A percentile compares a stretch with the other conserved stretches of the same genome.
Conservation (phyloP, 202 grass and related monocot species). For the Carex sylvatica region DNA sequence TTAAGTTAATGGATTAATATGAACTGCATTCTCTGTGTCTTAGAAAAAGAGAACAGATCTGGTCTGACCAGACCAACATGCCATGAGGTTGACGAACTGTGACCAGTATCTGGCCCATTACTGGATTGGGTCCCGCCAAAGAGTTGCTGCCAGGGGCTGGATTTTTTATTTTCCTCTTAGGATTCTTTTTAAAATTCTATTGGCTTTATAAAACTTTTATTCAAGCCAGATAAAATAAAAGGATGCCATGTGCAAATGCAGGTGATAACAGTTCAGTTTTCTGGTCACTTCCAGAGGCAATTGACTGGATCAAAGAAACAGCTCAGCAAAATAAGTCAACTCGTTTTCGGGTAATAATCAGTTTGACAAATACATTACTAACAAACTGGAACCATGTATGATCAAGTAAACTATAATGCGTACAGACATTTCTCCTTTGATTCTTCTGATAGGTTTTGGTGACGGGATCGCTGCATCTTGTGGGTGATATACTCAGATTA, state of each 20-base stretch:
- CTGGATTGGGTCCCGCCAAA: background rate
- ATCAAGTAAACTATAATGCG: background rate
- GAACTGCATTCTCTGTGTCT: background rate
- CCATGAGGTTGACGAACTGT: background rate
- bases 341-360: conserved; percentile 50
- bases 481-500: conserved; percentile 73
- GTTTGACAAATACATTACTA: background rate
- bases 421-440: background rate
- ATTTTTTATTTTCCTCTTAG: background rate
- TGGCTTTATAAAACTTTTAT: background rate
- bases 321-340: conserved; percentile 42
- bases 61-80: conserved; percentile 22
- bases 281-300: conserved; percentile 59
- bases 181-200: background rate
- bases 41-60: background rate
- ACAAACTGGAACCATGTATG: background rate
- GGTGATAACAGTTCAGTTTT: conserved; percentile 45
- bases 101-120: background rate
- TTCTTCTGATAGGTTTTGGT: conserved; percentile 55
- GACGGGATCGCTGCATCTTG: conserved; percentile 69
- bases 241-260: conserved; percentile 24
- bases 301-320: conserved; percentile 77
- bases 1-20: background rate
- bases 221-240: conserved; percentile 8
- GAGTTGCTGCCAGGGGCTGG: background rate